phyloP scores from a whole-genome alignment of 768 basidiomycete species.

The Leucosporidium creatinivorum region DNA sequence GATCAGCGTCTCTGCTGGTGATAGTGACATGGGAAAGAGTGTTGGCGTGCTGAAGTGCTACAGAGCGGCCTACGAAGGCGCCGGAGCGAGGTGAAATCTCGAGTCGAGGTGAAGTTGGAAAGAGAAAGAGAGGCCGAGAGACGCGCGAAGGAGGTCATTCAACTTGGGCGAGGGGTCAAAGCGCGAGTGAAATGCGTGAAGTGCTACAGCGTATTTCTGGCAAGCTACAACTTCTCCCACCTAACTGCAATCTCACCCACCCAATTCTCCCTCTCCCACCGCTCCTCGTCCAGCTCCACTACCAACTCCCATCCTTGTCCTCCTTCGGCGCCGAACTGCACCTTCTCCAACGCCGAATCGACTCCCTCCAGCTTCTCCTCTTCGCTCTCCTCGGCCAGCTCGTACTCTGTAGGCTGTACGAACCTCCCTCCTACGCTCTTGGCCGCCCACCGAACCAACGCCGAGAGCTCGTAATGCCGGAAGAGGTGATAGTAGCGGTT shows the following conservation, averaged over 20 bases:
- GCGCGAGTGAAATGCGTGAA: too few relatives aligned
- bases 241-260: conserved; percentile 24
- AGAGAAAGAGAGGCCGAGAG: too few relatives aligned
- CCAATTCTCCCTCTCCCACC: conserved; percentile 34
- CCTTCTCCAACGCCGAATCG: background rate
- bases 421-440: conserved; percentile 52
- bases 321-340: too few relatives aligned
- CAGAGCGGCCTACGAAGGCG: too few relatives aligned
- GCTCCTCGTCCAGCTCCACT: conserved; percentile 58
- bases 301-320: conserved; percentile 52
- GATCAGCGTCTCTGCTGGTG: too few relatives aligned
- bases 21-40: too few relatives aligned
- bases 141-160: too few relatives aligned
- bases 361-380: background rate
- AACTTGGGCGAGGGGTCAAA: too few relatives aligned
- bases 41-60: too few relatives aligned
- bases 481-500: conserved; percentile 98
- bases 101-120: too few relatives aligned
- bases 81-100: too few relatives aligned
- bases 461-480: conserved; percentile 63
- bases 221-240: conserved; percentile 3
- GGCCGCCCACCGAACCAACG: conserved; percentile 60
- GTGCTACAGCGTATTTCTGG: too few relatives aligned
- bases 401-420: conserved; percentile 28
- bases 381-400: background rate